These are phyloP conservation scores for Lecanoromycetidae sp. DNA, from an alignment of 2,329 filamentous ascomycete genomes.

Conservation along the genomic window DNA sequence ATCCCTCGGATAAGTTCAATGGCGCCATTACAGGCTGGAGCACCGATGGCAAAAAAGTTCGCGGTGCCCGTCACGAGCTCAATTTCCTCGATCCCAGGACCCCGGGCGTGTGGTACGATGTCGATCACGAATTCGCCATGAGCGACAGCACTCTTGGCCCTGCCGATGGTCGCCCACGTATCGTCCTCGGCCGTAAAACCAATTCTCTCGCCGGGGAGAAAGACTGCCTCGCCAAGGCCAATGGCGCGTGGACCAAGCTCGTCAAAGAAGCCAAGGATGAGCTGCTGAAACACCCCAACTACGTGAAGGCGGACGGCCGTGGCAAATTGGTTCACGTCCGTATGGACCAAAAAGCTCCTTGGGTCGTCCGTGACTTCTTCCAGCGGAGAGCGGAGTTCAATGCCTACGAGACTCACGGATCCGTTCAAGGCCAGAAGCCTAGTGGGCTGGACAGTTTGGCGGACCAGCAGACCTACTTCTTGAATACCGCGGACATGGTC, in stretches of 20 bases:
- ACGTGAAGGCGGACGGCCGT: neutral
- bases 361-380: slow-evolving; percentile 8
- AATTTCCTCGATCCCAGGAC: slow-evolving; percentile 6
- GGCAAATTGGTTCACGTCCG: neutral
- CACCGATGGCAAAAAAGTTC: neutral
- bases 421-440: neutral
- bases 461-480: neutral
- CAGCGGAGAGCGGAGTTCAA: slow-evolving; percentile 12
- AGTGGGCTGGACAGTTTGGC: neutral
- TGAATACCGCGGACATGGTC: neutral
- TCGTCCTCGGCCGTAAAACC: neutral
- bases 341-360: slow-evolving; percentile 11
- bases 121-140: slow-evolving; percentile 15
- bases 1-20: slow-evolving; percentile 9
- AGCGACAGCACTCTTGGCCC: slow-evolving; percentile 12
- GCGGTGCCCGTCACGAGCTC: slow-evolving; percentile 12
- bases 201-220: slow-evolving; percentile 7
- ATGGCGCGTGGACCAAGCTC: slow-evolving; percentile 9
- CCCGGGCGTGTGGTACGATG: slow-evolving; percentile 10
- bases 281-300: slow-evolving; percentile 2
- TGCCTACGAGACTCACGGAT: slow-evolving; percentile 10
- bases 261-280: neutral
- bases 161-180: neutral
- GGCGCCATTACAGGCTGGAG: slow-evolving; percentile 12
- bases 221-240: slow-evolving; percentile 11